Evolutionary conservation across 345 rosid genomes (phyloP), one percentile per base, ranked within the genome.

Genomic region (Nephelium lappaceum): DNA sequence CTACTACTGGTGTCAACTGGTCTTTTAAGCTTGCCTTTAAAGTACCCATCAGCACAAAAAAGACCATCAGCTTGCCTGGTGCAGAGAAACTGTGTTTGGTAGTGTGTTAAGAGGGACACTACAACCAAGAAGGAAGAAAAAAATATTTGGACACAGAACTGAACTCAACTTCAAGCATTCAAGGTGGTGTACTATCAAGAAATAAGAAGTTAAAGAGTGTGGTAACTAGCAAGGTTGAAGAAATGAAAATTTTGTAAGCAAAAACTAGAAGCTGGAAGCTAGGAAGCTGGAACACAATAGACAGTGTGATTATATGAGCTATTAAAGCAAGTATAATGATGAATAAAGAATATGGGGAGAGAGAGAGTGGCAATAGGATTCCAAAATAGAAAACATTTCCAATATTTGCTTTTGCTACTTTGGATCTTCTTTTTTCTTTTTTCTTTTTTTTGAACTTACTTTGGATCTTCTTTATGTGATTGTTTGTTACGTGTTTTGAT

Each of bases 1-100:
- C 51, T 27, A 60, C 51, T 27, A 51, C 83, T 39, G 88, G 84
- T 53, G 74, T 78, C 76, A 85, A 31, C 78, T 82, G 80, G n/a
- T 82, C 87, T n/a, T 81, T 53, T 27, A 73, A 36, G 64, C 77
- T 77, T 55, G 79, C 72, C 67, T 79, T 65, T 78, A 80, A 61
- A 19, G 74, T 67, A 42, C 73, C 83, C 84, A 73, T 83, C 53
- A 38, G 38, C 36, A 6, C 43, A 49, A 67, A 38, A 7, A 39
- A 24, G 45, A 62, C 42, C 72, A 66, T 38, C 38, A 77, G 36
- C 49, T n/a, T 53, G 67, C 64, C 65, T 61, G 55, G 11, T 39
- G 47, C 18, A 27, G 38, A 55, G 9, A 31, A 9, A 38, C 9
- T 36, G 47, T 42, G 0, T 62, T 11, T 42, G 24, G 51, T 25